A percentile compares a stretch with the other conserved stretches of the same genome.
These are phyloP conservation scores for Candida peoriensis DNA, from an alignment of 805 yeast species.

Conservation along the genomic window DNA sequence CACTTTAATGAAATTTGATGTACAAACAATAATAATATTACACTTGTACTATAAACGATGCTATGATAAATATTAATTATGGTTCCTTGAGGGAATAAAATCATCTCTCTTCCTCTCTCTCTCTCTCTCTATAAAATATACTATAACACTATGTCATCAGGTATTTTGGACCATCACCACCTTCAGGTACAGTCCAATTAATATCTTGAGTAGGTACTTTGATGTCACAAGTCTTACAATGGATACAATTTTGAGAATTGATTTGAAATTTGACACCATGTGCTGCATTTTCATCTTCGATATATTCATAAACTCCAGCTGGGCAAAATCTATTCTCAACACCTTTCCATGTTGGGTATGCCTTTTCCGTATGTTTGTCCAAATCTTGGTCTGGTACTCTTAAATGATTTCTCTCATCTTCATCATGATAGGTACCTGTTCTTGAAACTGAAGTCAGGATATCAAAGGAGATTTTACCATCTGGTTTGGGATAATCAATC, in stretches of 20 bases:
- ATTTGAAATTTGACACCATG: conserved; percentile 82
- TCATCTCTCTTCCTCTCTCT: neutral
- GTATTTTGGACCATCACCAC: conserved; percentile 98
- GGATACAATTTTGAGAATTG: conserved; percentile 95
- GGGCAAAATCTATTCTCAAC: conserved; percentile 93
- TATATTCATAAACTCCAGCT: conserved; percentile 95
- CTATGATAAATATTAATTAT: neutral
- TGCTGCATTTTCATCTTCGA: conserved; percentile 52
- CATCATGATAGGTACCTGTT: conserved; percentile 95
- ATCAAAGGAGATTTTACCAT: conserved; percentile 88
- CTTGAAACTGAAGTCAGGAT: conserved; percentile 90
- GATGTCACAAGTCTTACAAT: conserved; percentile 97
- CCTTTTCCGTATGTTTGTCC: conserved; percentile 56
- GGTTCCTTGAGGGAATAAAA: too few relatives aligned
- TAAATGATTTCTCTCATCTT: conserved; percentile 88
- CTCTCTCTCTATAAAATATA: neutral
- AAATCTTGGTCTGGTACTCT: conserved; percentile 60
- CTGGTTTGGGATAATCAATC: conserved; percentile 93
- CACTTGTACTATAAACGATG: neutral
- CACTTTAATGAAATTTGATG: conserved; percentile 6
- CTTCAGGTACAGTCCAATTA: conserved; percentile 96
- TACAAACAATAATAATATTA: too few relatives aligned
- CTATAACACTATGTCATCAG: conserved; percentile 66
- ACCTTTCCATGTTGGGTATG: conserved; percentile 79
- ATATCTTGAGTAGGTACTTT: conserved; percentile 95